These are phyloP conservation scores for Calonectria pseudoreteaudii DNA, from an alignment of 2,329 filamentous ascomycete genomes.

Conservation along the genomic window DNA sequence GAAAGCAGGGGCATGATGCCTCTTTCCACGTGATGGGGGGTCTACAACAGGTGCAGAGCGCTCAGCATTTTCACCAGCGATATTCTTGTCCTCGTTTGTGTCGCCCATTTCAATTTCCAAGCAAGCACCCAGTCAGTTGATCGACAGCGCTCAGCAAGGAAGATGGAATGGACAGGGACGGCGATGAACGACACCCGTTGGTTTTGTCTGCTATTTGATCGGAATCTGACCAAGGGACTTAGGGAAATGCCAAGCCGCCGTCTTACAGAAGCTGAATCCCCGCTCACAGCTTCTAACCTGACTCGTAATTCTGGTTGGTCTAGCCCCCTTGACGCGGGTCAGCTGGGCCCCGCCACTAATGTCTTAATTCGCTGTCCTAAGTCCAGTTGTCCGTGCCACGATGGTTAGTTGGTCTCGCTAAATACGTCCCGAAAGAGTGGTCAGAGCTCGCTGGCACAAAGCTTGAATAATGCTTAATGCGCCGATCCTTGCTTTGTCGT, in stretches of 20 bases:
- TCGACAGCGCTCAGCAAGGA: neutral
- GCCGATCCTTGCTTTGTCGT: neutral
- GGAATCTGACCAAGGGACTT: neutral
- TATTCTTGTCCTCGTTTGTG: neutral
- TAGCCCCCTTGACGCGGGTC: neutral
- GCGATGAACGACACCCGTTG: neutral
- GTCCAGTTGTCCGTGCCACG: neutral
- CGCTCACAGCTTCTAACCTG: neutral
- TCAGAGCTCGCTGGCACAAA: neutral
- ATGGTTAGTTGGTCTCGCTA: neutral
- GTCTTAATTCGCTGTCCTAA: neutral
- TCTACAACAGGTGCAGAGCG: neutral
- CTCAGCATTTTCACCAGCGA: neutral
- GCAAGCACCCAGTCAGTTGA: too few species aligned
- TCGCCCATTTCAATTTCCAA: neutral
- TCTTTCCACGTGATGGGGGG: neutral
- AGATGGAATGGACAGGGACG: neutral
- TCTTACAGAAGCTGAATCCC: neutral
- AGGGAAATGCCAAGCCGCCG: neutral
- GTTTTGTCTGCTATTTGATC: neutral
- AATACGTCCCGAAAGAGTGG: neutral
- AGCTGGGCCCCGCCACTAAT: neutral
- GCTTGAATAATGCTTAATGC: neutral
- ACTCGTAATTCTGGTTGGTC: neutral
- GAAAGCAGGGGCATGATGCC: neutral